Base-by-base conservation (phyloP, 148 eudicot species). In the Persicaria tinctoria region DNA sequence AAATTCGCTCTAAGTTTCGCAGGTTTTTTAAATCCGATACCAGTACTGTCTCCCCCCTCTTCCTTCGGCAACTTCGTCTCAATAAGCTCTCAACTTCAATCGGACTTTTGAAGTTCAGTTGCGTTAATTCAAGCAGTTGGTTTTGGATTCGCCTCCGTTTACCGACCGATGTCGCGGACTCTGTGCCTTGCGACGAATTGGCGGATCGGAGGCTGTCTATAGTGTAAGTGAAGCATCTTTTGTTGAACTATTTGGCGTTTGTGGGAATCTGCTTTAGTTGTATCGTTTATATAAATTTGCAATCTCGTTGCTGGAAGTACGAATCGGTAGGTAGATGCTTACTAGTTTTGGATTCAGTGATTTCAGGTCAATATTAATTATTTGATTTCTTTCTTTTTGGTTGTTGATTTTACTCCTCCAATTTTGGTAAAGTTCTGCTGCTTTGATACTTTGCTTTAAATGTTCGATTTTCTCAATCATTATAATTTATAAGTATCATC, bases 381-480 rank as follows among this genome's bases (percentile, higher is more conserved):
- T 3, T 38, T 66, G 46, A 66, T 66, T 66, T 57, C 8, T 57
- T 57, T 57, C 63, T 4, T 55, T 13, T 55, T 16, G 27, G 16
- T 63, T 63, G 45, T 27, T 63, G 68, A 63, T 63, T 63, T 63
- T 63, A 6, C 68, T 27, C 46, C n/a, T 18, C 5, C 12, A 12
- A 1, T 66, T 63, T 63, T 63, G 68, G 68, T 63, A 63, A 27
- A 63, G 68, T 63, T 27, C 45, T 63, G 66, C 9, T 63, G 68
- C 68, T 63, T 11, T 63, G 70, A 66, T 66, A 41, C 70, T 44
- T 66, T 41, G 47, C 70, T 66, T 38, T 27, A 38, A 41, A 66
- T 66, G 70, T 47, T 66, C n/a, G 70, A 16, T 66, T 66, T 66
- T 66, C 70, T 13, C 17, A 17, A 5, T 18, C 18, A 50, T 8